Evolutionary conservation across 1,284 basidiomycete species (phyloP), one percentile per base, ranked within the genome.

Genomic region (Ustilago hordei): DNA sequence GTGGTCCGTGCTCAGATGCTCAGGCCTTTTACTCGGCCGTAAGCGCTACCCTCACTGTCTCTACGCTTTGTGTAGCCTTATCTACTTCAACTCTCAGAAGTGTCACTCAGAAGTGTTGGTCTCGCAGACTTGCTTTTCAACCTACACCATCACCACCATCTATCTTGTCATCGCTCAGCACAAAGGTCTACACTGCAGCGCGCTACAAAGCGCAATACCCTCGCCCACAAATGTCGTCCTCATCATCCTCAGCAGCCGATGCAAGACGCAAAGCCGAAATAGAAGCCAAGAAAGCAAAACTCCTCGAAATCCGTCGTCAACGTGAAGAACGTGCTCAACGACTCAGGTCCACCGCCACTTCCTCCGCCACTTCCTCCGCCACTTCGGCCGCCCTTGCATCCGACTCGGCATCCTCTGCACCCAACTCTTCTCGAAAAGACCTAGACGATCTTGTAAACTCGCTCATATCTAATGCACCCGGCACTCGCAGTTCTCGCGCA

Each of bases 271-370:
- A 91, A 81, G 90, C 91, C 81, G 95, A 98, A 87, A 93, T 98
- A 73, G 94, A 95, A 87, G 93, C 92, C 47, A 99, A 98, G 87
- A 89, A 92, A 69, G 91, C 91, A 8, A 95, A 95, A 86, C 91
- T 98, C 48, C 93, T 91, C 55, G 93, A 95, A 75, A 89, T 95
- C 35, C 89, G 92, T 69, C 90, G 91, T 82, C 92, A 91, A 45
- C 88, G 93, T 47, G 90, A 90, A 55, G 91, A 92, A 70, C 89
- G 93, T 71, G 90, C 69, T 11, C 64, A 74, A 55, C 55, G 78
- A 2, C 65, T 78, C 45, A 69, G 70, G 43, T 68, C 73, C 35
- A 50, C 60, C 23, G 58, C 72, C 12, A 54, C 60, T 28, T 61
- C 72, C 12, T n/a, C 60, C 23, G 58, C 72, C 12, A 54, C 60